Evolutionary conservation across 2,329 filamentous ascomycete genomes (phyloP).

Genomic region (Penicillium sp.): DNA sequence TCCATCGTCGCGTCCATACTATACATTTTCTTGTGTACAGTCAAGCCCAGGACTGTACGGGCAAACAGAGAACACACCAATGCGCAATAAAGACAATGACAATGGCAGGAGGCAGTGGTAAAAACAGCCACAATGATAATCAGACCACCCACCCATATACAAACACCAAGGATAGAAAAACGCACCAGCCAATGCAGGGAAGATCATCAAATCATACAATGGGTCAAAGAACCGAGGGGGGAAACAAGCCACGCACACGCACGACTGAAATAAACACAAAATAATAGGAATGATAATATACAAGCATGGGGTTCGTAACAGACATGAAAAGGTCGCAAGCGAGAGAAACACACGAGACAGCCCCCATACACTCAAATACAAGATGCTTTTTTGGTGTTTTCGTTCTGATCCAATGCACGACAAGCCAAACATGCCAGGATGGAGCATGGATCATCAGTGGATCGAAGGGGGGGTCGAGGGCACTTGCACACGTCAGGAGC

Average conservation of each 20-base stretch:
- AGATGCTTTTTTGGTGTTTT: slow-evolving; percentile 5
- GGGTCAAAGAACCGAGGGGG: slow-evolving; percentile 12
- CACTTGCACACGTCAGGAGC: slow-evolving; percentile 22
- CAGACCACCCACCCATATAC: slow-evolving; percentile 8
- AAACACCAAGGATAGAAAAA: slow-evolving; percentile 10
- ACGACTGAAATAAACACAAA: neutral
- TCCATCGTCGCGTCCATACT: neutral
- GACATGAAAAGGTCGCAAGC: slow-evolving; percentile 25
- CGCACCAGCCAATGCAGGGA: slow-evolving; percentile 25
- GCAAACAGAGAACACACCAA: neutral
- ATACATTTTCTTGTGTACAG: slow-evolving; percentile 3
- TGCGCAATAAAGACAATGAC: neutral
- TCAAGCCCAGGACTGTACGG: slow-evolving; percentile 1
- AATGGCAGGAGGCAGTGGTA: neutral
- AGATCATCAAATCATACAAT: slow-evolving; percentile 24
- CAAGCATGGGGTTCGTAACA: slow-evolving; percentile 23
- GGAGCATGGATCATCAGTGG: slow-evolving; percentile 17
- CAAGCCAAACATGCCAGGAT: slow-evolving; percentile 10
- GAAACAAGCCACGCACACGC: slow-evolving; percentile 1
- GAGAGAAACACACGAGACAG: slow-evolving; percentile 19
- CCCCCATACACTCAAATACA: slow-evolving; percentile 19
- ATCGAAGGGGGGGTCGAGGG: slow-evolving; percentile 14
- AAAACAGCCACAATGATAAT: neutral
- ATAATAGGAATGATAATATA: slow-evolving; percentile 22
- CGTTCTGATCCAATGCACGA: slow-evolving; percentile 6